Evolutionary conservation across 495 filamentous ascomycete genomes (phyloP).

Genomic region (Cryomyces minteri): DNA sequence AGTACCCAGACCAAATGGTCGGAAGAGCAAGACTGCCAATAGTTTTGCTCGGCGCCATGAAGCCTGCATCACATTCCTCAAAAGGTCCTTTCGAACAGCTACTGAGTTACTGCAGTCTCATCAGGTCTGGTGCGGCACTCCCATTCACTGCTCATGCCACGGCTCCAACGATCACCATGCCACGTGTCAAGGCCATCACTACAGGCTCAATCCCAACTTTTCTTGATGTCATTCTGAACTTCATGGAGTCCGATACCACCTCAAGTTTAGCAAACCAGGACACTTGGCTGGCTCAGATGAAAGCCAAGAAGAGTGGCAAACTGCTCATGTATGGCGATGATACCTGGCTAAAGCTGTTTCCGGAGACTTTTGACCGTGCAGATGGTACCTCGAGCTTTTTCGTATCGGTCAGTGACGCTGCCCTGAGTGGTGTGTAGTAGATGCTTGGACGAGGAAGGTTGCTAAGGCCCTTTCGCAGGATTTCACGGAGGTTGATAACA

Average conservation of each 20-base stretch:
- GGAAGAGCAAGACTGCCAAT: too few relatives aligned
- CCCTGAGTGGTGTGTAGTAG: constrained; percentile 5
- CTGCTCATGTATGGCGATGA: constrained; percentile 95
- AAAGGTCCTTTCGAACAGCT: neutral
- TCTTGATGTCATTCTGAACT: constrained; percentile 89
- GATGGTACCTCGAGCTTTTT: constrained; percentile 98
- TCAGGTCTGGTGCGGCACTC: constrained; percentile 60
- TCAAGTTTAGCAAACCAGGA: constrained; percentile 77
- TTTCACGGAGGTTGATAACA: constrained; percentile 93
- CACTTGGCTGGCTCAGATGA: constrained; percentile 89
- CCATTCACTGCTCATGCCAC: constrained; percentile 97
- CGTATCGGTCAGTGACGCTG: constrained; percentile 59
- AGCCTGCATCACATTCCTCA: neutral
- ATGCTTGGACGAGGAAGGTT: constrained; percentile 1
- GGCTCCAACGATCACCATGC: constrained; percentile 96
- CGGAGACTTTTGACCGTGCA: constrained; percentile 59
- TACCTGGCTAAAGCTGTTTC: constrained; percentile 96
- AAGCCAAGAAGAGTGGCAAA: constrained; percentile 31
- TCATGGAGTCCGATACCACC: constrained; percentile 81
- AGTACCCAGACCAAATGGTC: too few relatives aligned
- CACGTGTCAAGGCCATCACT: constrained; percentile 89
- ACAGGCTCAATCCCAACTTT: constrained; percentile 95
- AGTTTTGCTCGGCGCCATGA: too few relatives aligned
- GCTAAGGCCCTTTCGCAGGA: constrained; percentile 36
- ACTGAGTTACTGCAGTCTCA: constrained; percentile 38